Percentiles rank a stretch among this genome's conserved stretches.
These are phyloP conservation scores for Gossypium davidsonii DNA, from an alignment of 441 rosid species.

Conservation along the genomic window DNA sequence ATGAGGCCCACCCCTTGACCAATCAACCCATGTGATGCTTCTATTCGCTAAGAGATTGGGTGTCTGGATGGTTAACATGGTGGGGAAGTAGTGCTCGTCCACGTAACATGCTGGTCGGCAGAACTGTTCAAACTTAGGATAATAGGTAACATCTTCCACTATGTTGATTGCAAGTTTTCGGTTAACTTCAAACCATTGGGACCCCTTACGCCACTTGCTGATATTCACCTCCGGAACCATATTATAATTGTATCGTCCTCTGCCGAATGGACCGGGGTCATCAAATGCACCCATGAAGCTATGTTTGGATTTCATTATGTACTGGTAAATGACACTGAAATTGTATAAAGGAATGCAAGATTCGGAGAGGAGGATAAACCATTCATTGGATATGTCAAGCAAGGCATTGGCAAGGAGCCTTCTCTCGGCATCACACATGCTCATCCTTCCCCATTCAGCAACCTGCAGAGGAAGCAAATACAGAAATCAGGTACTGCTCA, in stretches of 20 bases:
- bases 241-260: conserved; percentile 67
- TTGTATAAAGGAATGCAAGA: conserved; percentile 87
- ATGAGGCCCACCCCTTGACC: conserved; percentile 94
- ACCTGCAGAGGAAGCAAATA: conserved; percentile 33
- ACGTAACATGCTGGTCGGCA: conserved; percentile 85
- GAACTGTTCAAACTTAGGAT: conserved; percentile 57
- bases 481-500: neutral
- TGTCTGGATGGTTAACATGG: conserved; percentile 69
- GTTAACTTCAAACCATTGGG: conserved; percentile 87
- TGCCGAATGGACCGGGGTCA: conserved; percentile 78
- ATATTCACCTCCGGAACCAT: conserved; percentile 81
- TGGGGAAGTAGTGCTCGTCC: conserved; percentile 92
- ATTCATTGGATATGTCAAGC: conserved; percentile 72
- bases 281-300: conserved; percentile 84
- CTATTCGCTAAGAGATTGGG: conserved; percentile 57
- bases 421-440: conserved; percentile 85
- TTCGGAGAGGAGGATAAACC: conserved; percentile 80
- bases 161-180: conserved; percentile 61
- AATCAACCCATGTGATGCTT: conserved; percentile 87
- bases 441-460: conserved; percentile 93
- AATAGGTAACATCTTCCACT: conserved; percentile 53
- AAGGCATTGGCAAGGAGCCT: conserved; percentile 86
- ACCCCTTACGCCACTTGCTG: conserved; percentile 84
- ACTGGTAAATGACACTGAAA: conserved; percentile 61
- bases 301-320: conserved; percentile 52